A percentile compares a stretch with the other conserved stretches of the same genome.
These are phyloP conservation scores for Protomyces macrosporus DNA, from an alignment of 1,139 yeast genomes.

Conservation along the genomic window DNA sequence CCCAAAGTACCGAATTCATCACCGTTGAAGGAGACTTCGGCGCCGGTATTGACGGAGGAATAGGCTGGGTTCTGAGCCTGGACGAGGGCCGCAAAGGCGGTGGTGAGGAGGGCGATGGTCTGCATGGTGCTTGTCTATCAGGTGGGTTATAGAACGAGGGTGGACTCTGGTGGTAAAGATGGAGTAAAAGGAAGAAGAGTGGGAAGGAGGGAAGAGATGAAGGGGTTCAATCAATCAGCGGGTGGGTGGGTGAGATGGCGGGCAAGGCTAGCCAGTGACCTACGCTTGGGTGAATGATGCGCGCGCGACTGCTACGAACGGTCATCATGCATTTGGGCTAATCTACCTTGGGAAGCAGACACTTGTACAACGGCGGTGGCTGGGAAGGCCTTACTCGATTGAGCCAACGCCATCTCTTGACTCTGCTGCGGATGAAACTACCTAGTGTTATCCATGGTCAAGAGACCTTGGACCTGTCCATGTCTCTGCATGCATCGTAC, in stretches of 20 bases:
- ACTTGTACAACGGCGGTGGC: too few species aligned
- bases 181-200: neutral
- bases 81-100: constrained; percentile 3
- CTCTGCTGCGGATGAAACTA: too few species aligned
- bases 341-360: too few species aligned
- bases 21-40: constrained; percentile 21
- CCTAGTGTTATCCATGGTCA: too few species aligned
- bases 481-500: too few species aligned
- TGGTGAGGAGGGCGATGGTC: neutral
- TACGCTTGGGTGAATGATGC: neutral
- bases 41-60: constrained; percentile 13
- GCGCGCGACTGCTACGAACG: too few species aligned
- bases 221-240: neutral
- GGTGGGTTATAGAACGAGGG: neutral
- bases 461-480: too few species aligned
- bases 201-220: neutral
- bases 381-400: too few species aligned
- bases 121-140: neutral
- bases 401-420: too few species aligned
- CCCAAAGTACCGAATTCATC: constrained; percentile 15
- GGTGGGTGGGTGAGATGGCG: too few species aligned
- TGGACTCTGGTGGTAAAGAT: neutral
- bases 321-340: too few species aligned
- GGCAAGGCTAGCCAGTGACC: too few species aligned
- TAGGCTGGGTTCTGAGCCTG: constrained; percentile 18